phyloP scores from a whole-genome alignment of 164 flowering plant genomes.

The Cinnamomum micranthum region DNA sequence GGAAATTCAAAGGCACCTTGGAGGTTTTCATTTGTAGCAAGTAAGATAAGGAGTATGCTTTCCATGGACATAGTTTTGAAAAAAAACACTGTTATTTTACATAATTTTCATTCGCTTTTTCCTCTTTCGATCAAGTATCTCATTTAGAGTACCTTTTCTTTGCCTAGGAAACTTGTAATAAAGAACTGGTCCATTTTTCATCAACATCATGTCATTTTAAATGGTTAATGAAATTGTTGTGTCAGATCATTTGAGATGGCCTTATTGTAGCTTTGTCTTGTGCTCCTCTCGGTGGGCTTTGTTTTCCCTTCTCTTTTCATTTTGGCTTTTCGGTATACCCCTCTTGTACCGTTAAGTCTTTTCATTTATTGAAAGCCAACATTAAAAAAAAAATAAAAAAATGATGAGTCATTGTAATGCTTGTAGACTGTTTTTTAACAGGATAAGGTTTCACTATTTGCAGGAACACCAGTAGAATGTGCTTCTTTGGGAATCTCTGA shows the following conservation, averaged over 20 bases:
- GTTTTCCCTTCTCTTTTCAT: background rate
- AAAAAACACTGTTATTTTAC: too few species aligned
- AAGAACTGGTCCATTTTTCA: background rate
- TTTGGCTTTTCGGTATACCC: background rate
- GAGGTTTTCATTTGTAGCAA: too few species aligned
- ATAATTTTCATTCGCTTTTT: background rate
- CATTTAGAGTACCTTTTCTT: background rate
- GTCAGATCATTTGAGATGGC: background rate
- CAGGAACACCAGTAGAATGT: slow-evolving; percentile 97
- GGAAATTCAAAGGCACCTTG: too few species aligned
- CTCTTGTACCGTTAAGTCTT: background rate
- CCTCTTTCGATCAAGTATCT: background rate
- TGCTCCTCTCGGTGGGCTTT: too few species aligned
- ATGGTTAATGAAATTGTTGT: background rate
- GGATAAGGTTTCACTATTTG: slow-evolving; percentile 6
- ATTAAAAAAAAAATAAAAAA: too few species aligned
- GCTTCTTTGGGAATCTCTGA: slow-evolving; percentile 73
- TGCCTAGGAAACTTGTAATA: background rate
- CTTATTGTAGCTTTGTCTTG: too few species aligned
- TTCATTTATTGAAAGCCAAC: too few species aligned
- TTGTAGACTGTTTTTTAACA: background rate
- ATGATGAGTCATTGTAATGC: background rate
- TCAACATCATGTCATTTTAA: background rate
- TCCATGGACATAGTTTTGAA: too few species aligned
- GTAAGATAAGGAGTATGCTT: too few species aligned